Base-by-base conservation (phyloP, 805 yeast species). In the Yarrowia porcina region DNA sequence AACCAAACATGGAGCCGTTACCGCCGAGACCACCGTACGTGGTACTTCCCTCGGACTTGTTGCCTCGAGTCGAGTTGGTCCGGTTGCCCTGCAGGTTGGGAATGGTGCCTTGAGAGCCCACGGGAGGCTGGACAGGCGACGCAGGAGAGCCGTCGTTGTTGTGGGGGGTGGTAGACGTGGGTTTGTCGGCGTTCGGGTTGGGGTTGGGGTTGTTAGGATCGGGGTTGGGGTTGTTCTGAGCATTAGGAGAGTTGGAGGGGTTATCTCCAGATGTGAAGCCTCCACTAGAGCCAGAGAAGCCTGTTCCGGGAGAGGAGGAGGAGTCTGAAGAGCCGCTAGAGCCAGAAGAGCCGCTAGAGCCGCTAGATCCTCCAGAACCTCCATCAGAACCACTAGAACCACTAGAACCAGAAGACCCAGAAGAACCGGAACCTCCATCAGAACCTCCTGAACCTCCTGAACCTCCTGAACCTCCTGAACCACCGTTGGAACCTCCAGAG, bases 1-100 rank as follows among this genome's bases (percentile, higher is more conserved):
- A 35, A 7, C 59, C 59, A 36, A 52, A 52, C 59, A 35, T 52
- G 59, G 44, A 35, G 21, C 59, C 59, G 17, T 52, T 52, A 44
- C 59, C 59, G 44, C 59, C 44, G 25, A 52, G 44, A 10, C 44
- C 44, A n/a, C 59, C 59, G 33, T 52, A 52, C 32, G 59, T 52
- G 44, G 59, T 52, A n/a, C 59, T 52, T 23, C 59, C 59, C 25
- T 52, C 59, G 36, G 59, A 52, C 33, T 52, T 52, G 59, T 52
- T 52, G 44, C 59, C 59, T 13, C 59, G 42, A 12, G 59, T 52
- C 17, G 59, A 52, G 59, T 52, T 52, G 59, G 59, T 52, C 25
- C 59, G 44, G 59, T 52, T 52, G 59, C 44, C 44, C 33, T 35
- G 44, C 17, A 36, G 25, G 20, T 35, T 36, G 44, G 59, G 59